phyloP scores from a whole-genome alignment of 2,329 filamentous ascomycete species.

The Colletotrichum tropicicola region DNA sequence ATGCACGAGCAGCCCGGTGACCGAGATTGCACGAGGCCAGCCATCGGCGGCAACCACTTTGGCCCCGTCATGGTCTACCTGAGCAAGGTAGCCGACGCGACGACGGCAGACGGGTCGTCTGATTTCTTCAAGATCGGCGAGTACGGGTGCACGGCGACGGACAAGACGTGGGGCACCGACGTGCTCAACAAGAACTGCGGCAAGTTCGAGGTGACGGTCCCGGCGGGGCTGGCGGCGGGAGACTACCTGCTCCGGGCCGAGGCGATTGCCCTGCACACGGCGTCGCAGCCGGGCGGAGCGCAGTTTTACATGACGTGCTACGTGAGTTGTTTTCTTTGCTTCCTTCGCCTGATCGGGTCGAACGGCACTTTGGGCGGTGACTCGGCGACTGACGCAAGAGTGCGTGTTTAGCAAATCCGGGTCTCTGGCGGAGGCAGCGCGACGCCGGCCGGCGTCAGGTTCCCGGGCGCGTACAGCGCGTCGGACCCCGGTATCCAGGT shows the following conservation, averaged over 20 bases:
- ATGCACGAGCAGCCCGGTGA: slow-evolving; percentile 52
- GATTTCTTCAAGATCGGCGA: slow-evolving; percentile 62
- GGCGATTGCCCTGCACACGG: slow-evolving; percentile 53
- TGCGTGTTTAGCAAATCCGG: slow-evolving; percentile 30
- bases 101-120: slow-evolving; percentile 49
- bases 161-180: slow-evolving; percentile 6
- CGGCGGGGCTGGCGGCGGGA: slow-evolving; percentile 48
- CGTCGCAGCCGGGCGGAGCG: slow-evolving; percentile 36
- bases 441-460: slow-evolving; percentile 33
- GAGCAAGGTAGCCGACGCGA: slow-evolving; percentile 55
- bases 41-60: slow-evolving; percentile 61
- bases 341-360: too few relatives aligned
- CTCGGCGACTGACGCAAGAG: neutral
- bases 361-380: neutral
- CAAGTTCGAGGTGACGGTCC: slow-evolving; percentile 37
- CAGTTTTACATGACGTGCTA: slow-evolving; percentile 29
- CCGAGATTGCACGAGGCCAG: slow-evolving; percentile 53
- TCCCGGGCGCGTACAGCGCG: slow-evolving; percentile 15
- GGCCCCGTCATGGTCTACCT: slow-evolving; percentile 58
- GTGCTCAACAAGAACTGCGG: slow-evolving; percentile 17
- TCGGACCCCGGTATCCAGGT: slow-evolving; percentile 56
- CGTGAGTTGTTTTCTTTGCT: slow-evolving; percentile 35
- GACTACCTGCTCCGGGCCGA: slow-evolving; percentile 55
- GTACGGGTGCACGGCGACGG: slow-evolving; percentile 38
- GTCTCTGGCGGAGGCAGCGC: slow-evolving; percentile 34